Evolutionary conservation across 2,329 filamentous ascomycete species (phyloP), one percentile per base, ranked within the genome.

Genomic region (Incumbomyces delicatus): DNA sequence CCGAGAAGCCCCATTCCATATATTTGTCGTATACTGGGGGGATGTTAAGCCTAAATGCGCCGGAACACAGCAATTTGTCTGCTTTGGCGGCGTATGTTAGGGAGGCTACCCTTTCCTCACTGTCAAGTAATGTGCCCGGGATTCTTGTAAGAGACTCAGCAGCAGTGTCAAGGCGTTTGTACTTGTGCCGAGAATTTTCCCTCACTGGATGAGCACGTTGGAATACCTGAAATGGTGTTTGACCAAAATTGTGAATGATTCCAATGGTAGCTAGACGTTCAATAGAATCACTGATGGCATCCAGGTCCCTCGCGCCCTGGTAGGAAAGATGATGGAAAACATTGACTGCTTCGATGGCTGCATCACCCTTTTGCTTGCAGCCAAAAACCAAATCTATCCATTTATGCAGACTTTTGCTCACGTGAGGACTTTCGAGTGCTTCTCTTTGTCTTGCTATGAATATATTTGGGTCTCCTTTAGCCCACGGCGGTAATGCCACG

Each of bases 301-400:
- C 92, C 3, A 98, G 71, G 62, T 98, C 87, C 53, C 86, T 94
- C 2, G 90, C 88, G 6, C 92, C 94, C 51, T 89, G 85, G 60
- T 98, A 98, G 0, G 90, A 96, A 16, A 95, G 75, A 62, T 94
- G 87, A 54, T 96, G 90, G 67, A 95, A 98, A 17, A 98, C 88
- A 58, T 98, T 98, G 34, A 90, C 79, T 16, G 83, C 86, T 54
- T 96, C 90, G 1, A 95, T 74, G 0, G 92, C 92, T 2, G 88
- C 85, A 47, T 96, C 90, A 30, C 92, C 92, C 44, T 85, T 82
- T 64, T 98, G 94, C 66, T 96, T 95, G 64, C 75, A 85, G 0
- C 92, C 92, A 63, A 98, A 98, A 3, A 98, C 77, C 3, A 98
- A 73, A 60, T 98, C 92, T 48, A 98, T 95, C 92, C 92, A 98